Percentiles rank a stretch among this genome's conserved stretches.
These are phyloP conservation scores for Sabuloglossum arenarium DNA, from an alignment of 495 filamentous ascomycete species.

Conservation along the genomic window DNA sequence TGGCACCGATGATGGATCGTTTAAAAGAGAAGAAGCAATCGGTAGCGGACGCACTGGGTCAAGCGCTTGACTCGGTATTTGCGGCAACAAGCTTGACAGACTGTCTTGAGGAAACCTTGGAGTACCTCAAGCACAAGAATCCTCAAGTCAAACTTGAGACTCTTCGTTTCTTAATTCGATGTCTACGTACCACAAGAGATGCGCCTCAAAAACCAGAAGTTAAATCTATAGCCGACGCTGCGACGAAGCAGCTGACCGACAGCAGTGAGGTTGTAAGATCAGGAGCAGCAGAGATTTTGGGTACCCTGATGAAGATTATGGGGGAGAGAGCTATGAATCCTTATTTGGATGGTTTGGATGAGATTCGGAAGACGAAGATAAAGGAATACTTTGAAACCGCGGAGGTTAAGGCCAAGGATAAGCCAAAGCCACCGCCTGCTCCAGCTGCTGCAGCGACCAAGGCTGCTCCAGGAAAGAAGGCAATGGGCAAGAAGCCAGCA, in stretches of 20 bases:
- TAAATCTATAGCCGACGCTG: constrained; percentile 64
- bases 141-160: constrained; percentile 92
- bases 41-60: constrained; percentile 69
- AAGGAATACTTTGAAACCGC: constrained; percentile 87
- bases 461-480: constrained; percentile 29
- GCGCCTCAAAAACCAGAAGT: constrained; percentile 69
- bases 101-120: constrained; percentile 69
- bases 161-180: constrained; percentile 74
- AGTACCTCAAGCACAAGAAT: constrained; percentile 82
- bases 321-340: constrained; percentile 93
- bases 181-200: constrained; percentile 61
- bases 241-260: constrained; percentile 76
- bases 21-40: constrained; percentile 91
- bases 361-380: constrained; percentile 88
- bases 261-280: constrained; percentile 66
- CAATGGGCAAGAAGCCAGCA: constrained; percentile 32
- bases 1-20: constrained; percentile 78
- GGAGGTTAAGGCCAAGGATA: constrained; percentile 91
- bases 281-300: constrained; percentile 76
- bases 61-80: constrained; percentile 78
- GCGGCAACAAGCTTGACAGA: constrained; percentile 56
- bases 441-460: constrained; percentile 27
- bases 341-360: constrained; percentile 85
- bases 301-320: constrained; percentile 96
- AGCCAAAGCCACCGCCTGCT: constrained; percentile 61